These are phyloP conservation scores for Candida maesae DNA, from an alignment of 805 yeast genomes.

Conservation along the genomic window DNA sequence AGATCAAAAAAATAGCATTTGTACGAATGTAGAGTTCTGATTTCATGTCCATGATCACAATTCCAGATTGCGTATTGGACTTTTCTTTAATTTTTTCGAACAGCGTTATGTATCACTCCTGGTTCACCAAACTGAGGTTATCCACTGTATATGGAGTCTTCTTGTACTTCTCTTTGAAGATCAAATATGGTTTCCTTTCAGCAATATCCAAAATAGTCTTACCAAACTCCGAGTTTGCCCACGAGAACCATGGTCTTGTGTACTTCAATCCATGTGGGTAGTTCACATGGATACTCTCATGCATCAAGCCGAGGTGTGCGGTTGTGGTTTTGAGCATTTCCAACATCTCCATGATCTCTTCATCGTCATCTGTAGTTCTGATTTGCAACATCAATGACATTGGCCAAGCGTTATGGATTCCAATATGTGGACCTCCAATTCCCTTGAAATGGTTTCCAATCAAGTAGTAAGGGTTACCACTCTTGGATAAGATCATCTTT, in stretches of 20 bases:
- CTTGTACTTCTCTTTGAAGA: constrained; percentile 45
- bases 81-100: no score
- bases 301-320: constrained; percentile 75
- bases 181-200: constrained; percentile 64
- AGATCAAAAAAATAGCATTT: no score
- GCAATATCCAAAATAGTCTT: constrained; percentile 80
- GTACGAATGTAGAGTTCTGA: no score
- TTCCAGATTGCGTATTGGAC: no score
- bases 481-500: constrained; percentile 61
- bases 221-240: constrained; percentile 92
- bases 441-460: constrained; percentile 65
- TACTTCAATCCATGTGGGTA: constrained; percentile 42
- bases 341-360: constrained; percentile 54
- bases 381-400: constrained; percentile 76
- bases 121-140: no score
- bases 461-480: constrained; percentile 77
- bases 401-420: constrained; percentile 83
- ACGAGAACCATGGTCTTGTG: constrained; percentile 89
- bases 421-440: constrained; percentile 90
- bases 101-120: no score
- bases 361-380: constrained; percentile 69
- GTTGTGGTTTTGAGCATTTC: constrained; percentile 55
- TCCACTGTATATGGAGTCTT: constrained; percentile 3
- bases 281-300: constrained; percentile 73
- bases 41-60: no score